A percentile compares a stretch with the other conserved stretches of the same genome.
These are phyloP conservation scores for Pulveroboletus sp. DNA, from an alignment of 768 basidiomycete species.

Conservation along the genomic window DNA sequence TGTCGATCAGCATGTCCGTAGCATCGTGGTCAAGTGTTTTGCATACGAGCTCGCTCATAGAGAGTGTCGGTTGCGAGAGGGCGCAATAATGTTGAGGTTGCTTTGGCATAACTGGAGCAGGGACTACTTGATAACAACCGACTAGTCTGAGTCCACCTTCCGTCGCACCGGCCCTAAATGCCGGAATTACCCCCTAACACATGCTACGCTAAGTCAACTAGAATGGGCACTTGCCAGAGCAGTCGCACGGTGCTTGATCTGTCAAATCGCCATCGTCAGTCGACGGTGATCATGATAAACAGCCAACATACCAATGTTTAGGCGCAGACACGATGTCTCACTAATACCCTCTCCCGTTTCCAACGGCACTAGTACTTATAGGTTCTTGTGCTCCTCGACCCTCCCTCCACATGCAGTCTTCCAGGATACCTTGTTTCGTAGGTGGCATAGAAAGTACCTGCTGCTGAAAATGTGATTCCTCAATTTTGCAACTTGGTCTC, in stretches of 20 bases:
- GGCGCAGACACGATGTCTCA: slow-evolving; percentile 17
- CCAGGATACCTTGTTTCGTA: slow-evolving; percentile 42
- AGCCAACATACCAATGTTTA: slow-evolving; percentile 16
- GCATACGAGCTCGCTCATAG: slow-evolving; percentile 77
- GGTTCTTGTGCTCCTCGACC: slow-evolving; percentile 25
- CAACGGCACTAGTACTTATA: slow-evolving; percentile 25
- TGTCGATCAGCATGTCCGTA: slow-evolving; percentile 78
- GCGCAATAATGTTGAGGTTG: slow-evolving; percentile 51
- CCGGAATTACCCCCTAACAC: slow-evolving; percentile 9
- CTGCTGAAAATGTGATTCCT: slow-evolving; percentile 46
- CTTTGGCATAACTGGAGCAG: slow-evolving; percentile 16
- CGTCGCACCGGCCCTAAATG: slow-evolving; percentile 27
- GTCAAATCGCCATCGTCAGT: neutral
- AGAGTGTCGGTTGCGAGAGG: slow-evolving; percentile 61
- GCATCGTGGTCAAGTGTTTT: slow-evolving; percentile 75
- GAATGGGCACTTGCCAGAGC: slow-evolving; percentile 6
- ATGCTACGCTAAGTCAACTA: neutral
- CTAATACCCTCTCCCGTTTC: slow-evolving; percentile 13
- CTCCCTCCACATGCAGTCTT: slow-evolving; percentile 35
- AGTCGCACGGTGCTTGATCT: slow-evolving; percentile 11
- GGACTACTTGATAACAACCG: slow-evolving; percentile 14
- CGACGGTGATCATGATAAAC: neutral
- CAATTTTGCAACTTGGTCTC: slow-evolving; percentile 40
- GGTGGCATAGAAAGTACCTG: slow-evolving; percentile 35
- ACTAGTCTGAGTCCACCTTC: neutral